Evolutionary conservation across 2,329 filamentous ascomycete genomes (phyloP).

Genomic region (Fusarium goolgardi): DNA sequence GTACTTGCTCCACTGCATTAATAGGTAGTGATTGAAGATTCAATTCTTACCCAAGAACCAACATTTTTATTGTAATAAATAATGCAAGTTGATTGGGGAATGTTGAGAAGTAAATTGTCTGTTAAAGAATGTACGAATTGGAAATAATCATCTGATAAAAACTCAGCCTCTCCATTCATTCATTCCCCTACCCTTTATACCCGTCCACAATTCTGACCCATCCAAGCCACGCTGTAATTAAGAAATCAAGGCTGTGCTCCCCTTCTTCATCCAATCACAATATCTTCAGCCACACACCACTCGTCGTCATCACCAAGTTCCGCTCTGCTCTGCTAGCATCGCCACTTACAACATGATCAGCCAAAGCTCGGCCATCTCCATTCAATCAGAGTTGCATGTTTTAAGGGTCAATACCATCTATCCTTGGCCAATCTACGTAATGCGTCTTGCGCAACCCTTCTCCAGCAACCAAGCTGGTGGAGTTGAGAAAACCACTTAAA

Average conservation of each 20-base stretch:
- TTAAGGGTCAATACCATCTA: not conserved
- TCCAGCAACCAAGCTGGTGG: not conserved
- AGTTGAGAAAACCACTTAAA: slow-evolving; percentile 33
- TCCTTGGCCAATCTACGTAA: slow-evolving; percentile 35
- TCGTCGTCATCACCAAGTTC: slow-evolving; percentile 35
- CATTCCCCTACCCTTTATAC: too few species aligned
- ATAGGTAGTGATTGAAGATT: not conserved
- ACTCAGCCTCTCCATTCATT: slow-evolving; percentile 13
- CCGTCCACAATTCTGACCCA: not conserved
- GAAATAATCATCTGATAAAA: not conserved
- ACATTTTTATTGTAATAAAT: not conserved
- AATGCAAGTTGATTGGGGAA: not conserved
- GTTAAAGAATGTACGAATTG: not conserved
- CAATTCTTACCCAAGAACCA: not conserved
- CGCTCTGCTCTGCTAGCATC: slow-evolving; percentile 11
- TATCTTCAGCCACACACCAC: slow-evolving; percentile 31
- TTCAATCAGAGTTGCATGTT: slow-evolving; percentile 26
- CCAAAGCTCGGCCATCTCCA: slow-evolving; percentile 13
- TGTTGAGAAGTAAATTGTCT: not conserved
- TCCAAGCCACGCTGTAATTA: slow-evolving; percentile 25
- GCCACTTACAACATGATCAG: slow-evolving; percentile 30
- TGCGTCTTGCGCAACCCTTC: slow-evolving; percentile 35
- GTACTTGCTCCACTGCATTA: not conserved
- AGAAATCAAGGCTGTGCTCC: slow-evolving; percentile 24
- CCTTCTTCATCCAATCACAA: slow-evolving; percentile 16